Evolutionary conservation across 2,329 filamentous ascomycete genomes (phyloP).

Genomic region (Ceratocystis lukuohia): DNA sequence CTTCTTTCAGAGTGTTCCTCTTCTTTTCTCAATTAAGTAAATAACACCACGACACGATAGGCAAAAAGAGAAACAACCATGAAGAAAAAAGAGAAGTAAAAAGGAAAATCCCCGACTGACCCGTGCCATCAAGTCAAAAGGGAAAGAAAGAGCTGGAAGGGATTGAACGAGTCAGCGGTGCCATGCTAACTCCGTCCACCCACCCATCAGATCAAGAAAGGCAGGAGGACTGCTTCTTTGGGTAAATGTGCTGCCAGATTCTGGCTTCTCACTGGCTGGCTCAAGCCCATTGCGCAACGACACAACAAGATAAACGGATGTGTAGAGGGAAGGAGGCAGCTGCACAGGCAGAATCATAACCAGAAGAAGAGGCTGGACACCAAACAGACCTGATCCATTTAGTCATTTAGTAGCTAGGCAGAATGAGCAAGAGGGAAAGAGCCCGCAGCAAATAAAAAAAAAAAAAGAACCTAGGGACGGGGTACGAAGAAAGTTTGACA

Average conservation of each 20-base stretch:
- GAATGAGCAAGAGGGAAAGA: not conserved
- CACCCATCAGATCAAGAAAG: not conserved
- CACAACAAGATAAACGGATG: not conserved
- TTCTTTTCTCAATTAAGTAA: constrained; percentile 6
- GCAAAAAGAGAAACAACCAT: not conserved
- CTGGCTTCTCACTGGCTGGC: not conserved
- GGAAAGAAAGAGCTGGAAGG: not conserved
- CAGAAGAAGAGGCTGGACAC: not conserved
- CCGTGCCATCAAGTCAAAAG: not conserved
- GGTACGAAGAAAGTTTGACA: too few species aligned
- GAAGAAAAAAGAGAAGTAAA: not conserved
- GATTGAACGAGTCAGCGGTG: not conserved
- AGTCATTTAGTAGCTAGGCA: too few species aligned
- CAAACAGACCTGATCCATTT: too few species aligned
- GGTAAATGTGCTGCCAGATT: not conserved
- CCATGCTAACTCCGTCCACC: not conserved
- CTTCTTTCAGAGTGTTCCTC: not conserved
- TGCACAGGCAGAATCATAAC: not conserved
- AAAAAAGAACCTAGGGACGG: not conserved
- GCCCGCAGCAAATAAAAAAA: not conserved
- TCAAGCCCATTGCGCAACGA: not conserved
- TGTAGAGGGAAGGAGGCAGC: not conserved
- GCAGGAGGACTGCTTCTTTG: constrained; percentile 1
- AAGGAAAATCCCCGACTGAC: not conserved
- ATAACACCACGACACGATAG: not conserved